Base-by-base conservation (phyloP, 2,329 filamentous ascomycete genomes). In the Alternaria infectoria region DNA sequence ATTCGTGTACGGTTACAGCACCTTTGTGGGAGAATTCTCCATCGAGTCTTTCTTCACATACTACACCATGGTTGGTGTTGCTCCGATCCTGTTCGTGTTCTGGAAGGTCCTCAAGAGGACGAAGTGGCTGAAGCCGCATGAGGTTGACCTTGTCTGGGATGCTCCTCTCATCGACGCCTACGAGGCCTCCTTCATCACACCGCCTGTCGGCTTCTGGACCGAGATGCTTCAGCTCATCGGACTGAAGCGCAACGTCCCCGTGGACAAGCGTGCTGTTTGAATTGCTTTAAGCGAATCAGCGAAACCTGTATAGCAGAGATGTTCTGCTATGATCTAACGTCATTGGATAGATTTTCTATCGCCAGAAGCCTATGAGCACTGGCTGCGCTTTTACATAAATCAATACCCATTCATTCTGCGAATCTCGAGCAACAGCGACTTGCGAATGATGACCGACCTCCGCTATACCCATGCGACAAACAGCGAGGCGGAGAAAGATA, bases 81-180 rank as follows among this genome's bases (percentile, higher is more conserved):
- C 84, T 19, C 78, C 77, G 17, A 73, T 87, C 36, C 78, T 88
- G 26, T 90, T 86, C 73, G 56, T 85, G 19, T 82, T 82, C 69
- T 92, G 88, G 88, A 92, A 92, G 79, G 8, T 91, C 1, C 19
- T 88, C 74, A 87, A 89, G 80, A 82, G 81, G 60, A 91, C 89
- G 2, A 83, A 83, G 62, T 72, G 67, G 62, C 80, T 86, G 55
- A 81, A 89, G 17, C 79, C 79, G 3, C 74, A 81, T 6, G 85
- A 91, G 71, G 80, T 83, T 21, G 81, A 83, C 62, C 69, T 83
- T 49, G 79, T 81, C 32, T 80, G 75, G 69, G 81, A 83, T 10
- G 76, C 80, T 30, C 78, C 81, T 28, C 69, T 77, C 23, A 78
- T 81, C 56, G 79, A 81, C 61, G 76, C 76, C 6, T 79, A 80